Evolutionary conservation across 345 rosid species (phyloP).

Genomic region (Gossypium ekmanianum): DNA sequence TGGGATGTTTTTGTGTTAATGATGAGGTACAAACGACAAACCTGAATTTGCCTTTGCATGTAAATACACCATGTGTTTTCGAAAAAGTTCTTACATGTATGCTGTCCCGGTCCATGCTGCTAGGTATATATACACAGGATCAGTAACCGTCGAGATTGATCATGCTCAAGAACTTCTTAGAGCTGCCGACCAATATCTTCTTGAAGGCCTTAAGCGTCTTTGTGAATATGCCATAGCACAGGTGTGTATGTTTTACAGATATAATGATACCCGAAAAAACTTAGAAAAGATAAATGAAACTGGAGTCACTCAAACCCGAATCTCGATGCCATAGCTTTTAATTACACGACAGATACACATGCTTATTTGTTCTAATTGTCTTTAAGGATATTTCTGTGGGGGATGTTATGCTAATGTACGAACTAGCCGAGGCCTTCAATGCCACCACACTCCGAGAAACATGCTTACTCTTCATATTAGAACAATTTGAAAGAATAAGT

Average conservation of each 20-base stretch:
- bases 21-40: constrained; percentile 47
- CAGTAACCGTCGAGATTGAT: constrained; percentile 36
- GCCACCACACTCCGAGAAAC: constrained; percentile 55
- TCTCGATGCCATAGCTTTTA: not conserved
- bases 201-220: constrained; percentile 64
- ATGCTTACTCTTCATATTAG: constrained; percentile 57
- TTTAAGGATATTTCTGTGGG: constrained; percentile 52
- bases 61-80: not conserved
- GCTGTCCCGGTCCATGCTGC: not conserved
- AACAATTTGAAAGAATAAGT: constrained; percentile 50
- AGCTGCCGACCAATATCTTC: constrained; percentile 84
- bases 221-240: constrained; percentile 66
- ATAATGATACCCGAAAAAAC: not conserved
- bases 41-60: not conserved
- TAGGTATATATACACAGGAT: constrained; percentile 77
- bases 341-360: not conserved
- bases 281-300: no score
- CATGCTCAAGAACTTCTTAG: constrained; percentile 66
- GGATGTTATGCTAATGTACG: constrained; percentile 56
- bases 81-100: constrained; percentile 6
- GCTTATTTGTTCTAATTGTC: not conserved
- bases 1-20: constrained; percentile 75
- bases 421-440: constrained; percentile 60
- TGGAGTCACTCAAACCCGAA: no score
- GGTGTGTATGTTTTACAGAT: constrained; percentile 41